Percentiles rank a stretch among this genome's conserved stretches.
phyloP scores from a whole-genome alignment of 805 yeast species.

The Lipomyces mesembrius region DNA sequence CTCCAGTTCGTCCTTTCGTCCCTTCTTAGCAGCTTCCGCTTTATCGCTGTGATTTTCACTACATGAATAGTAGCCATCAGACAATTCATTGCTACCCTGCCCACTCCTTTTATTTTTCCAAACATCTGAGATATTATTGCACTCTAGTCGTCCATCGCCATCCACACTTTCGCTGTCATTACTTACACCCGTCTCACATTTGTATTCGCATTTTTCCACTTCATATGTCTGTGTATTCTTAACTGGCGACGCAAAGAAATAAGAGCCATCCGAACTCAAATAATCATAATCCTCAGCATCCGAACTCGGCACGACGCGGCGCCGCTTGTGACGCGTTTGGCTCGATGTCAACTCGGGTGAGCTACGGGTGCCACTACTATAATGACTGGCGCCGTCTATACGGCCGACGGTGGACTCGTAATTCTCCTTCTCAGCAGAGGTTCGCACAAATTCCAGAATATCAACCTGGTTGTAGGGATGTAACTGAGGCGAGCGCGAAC shows the following conservation, averaged over 20 bases:
- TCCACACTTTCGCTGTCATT: background rate
- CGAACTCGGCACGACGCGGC: constrained; percentile 13
- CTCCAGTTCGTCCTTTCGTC: background rate
- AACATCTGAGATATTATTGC: background rate
- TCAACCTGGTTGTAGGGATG: background rate
- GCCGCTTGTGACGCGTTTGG: constrained; percentile 6
- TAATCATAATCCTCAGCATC: constrained; percentile 22
- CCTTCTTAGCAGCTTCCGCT: background rate
- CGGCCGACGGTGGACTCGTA: background rate
- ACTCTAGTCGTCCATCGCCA: background rate
- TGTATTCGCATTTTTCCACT: background rate
- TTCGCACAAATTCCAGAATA: background rate
- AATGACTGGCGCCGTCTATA: background rate
- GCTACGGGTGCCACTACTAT: background rate
- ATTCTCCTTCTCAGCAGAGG: background rate
- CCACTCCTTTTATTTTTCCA: background rate
- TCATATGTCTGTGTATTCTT: background rate
- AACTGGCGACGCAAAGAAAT: background rate
- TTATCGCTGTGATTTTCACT: background rate
- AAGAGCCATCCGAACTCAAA: background rate
- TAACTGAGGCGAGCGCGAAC: background rate
- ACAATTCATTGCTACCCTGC: background rate
- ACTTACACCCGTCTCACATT: background rate
- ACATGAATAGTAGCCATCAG: constrained; percentile 1
- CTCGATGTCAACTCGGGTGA: background rate